These are phyloP conservation scores for Trichoderma aggressivum DNA, from an alignment of 2,329 filamentous ascomycete species.

Conservation along the genomic window DNA sequence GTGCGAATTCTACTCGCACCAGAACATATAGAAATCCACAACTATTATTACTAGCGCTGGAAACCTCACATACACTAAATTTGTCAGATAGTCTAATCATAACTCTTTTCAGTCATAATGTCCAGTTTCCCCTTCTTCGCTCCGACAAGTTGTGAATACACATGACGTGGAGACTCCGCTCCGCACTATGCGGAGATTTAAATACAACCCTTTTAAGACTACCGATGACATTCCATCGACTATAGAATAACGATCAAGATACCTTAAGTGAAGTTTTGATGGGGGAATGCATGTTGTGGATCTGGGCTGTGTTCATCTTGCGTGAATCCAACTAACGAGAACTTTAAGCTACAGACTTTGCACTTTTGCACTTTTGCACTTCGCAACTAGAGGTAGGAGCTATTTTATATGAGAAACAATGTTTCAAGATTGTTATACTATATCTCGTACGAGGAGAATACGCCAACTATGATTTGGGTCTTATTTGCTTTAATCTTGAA, in stretches of 20 bases:
- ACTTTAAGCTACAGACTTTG: too few relatives aligned
- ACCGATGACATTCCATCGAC: background rate
- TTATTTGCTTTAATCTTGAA: background rate
- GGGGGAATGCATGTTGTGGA: background rate
- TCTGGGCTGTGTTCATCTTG: background rate
- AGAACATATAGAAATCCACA: too few relatives aligned
- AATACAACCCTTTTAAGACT: background rate
- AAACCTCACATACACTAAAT: background rate
- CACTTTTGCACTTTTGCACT: background rate
- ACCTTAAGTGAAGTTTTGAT: background rate
- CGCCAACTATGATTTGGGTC: background rate
- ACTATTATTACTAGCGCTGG: background rate
- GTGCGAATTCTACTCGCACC: background rate
- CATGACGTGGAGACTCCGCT: background rate
- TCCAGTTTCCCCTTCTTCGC: background rate
- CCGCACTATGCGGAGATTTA: background rate
- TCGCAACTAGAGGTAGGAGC: too few relatives aligned
- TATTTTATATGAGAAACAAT: too few relatives aligned
- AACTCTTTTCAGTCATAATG: background rate
- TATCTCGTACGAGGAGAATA: background rate
- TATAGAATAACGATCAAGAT: background rate
- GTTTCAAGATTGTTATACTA: too few relatives aligned
- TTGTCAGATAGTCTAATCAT: background rate
- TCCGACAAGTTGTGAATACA: background rate
- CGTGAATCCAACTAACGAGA: background rate